phyloP scores from a whole-genome alignment of 805 yeast species.

The Lipomyces spencermartinsiae region DNA sequence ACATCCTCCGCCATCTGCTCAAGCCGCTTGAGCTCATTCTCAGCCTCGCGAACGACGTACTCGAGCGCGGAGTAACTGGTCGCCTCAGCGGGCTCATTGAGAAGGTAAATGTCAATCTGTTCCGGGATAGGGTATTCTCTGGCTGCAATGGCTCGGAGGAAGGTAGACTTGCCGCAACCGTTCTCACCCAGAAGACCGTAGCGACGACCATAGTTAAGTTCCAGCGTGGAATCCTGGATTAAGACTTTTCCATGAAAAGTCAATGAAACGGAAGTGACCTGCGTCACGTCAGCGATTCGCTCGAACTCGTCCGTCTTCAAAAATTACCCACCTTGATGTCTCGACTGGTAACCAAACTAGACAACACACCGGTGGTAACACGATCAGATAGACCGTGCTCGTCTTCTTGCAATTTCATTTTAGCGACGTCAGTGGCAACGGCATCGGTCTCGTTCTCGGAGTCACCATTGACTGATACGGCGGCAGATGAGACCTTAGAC shows the following conservation, averaged over 20 bases:
- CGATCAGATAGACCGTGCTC: constrained; percentile 94
- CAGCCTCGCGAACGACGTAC: constrained; percentile 97
- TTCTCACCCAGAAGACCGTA: constrained; percentile 98
- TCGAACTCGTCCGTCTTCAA: neutral
- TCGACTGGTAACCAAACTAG: constrained; percentile 85
- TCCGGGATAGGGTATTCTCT: constrained; percentile 96
- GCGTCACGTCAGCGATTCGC: neutral
- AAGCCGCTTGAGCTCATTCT: constrained; percentile 84
- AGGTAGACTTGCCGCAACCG: constrained; percentile 98
- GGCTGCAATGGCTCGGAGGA: constrained; percentile 90
- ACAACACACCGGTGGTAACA: constrained; percentile 96
- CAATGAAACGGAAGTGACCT: constrained; percentile 70
- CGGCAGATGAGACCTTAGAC: constrained; percentile 42
- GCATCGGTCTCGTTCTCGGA: constrained; percentile 50
- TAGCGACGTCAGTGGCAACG: constrained; percentile 72
- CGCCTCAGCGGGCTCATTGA: constrained; percentile 98
- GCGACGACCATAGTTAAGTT: constrained; percentile 95
- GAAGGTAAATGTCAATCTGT: constrained; percentile 84
- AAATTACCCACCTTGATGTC: constrained; percentile 78
- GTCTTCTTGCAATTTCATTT: constrained; percentile 91
- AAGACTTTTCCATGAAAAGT: constrained; percentile 97
- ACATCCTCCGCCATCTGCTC: constrained; percentile 91
- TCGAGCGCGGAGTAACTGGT: constrained; percentile 90
- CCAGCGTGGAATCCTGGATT: constrained; percentile 88
- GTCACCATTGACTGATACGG: constrained; percentile 44